phyloP scores from a whole-genome alignment of 1,284 basidiomycete genomes.

The Malassezia equina region DNA sequence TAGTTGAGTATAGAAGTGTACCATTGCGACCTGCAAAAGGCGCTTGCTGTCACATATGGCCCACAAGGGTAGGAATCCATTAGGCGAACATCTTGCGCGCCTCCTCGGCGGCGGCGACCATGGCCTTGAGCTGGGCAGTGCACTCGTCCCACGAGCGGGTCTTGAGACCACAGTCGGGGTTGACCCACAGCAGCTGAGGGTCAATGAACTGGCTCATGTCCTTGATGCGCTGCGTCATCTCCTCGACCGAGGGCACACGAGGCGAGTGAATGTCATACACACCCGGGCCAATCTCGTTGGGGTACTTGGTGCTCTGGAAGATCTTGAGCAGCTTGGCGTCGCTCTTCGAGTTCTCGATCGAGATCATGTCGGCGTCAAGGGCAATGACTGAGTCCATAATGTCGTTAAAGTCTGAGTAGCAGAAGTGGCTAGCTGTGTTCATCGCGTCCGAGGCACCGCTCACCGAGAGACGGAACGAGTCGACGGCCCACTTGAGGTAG shows the following conservation, averaged over 20 bases:
- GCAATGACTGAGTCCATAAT: conserved; percentile 96
- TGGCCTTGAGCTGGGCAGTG: conserved; percentile 53
- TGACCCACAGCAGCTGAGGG: conserved; percentile 59
- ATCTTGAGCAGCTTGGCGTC: conserved; percentile 73
- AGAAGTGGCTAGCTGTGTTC: conserved; percentile 48
- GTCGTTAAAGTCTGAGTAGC: conserved; percentile 66
- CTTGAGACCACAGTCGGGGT: conserved; percentile 66
- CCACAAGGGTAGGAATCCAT: conserved; percentile 1
- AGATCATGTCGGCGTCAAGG: conserved; percentile 98
- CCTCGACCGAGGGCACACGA: conserved; percentile 74
- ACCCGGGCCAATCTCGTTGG: conserved; percentile 96
- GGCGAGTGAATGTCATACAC: conserved; percentile 92
- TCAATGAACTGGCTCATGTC: conserved; percentile 54
- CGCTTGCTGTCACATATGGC: background rate
- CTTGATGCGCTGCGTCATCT: conserved; percentile 87
- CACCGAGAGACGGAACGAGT: conserved; percentile 46
- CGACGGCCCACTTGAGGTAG: conserved; percentile 47
- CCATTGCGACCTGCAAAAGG: conserved; percentile 9
- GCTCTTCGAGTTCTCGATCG: conserved; percentile 68
- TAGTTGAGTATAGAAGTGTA: conserved; percentile 15
- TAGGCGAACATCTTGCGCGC: conserved; percentile 58
- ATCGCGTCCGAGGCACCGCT: conserved; percentile 41
- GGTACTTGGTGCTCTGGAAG: conserved; percentile 92
- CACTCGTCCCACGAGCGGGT: conserved; percentile 53
- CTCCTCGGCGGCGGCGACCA: conserved; percentile 60